These are phyloP conservation scores for Talaromyces amestolkiae DNA, from an alignment of 2,329 filamentous ascomycete species.

Conservation along the genomic window DNA sequence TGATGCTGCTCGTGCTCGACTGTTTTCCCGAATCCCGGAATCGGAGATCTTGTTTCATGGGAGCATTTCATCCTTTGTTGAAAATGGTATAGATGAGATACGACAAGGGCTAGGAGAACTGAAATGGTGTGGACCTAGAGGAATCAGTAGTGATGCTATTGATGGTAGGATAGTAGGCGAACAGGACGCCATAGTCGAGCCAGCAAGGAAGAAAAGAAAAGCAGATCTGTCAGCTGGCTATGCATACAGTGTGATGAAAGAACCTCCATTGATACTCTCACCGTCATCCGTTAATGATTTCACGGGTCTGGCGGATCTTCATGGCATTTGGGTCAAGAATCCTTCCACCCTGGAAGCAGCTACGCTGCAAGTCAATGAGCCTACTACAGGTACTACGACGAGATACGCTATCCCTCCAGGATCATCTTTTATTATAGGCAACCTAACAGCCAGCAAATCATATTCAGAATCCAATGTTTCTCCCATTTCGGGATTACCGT, in stretches of 20 bases:
- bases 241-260: background rate
- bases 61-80: constrained; percentile 31
- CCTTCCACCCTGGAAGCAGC: constrained; percentile 24
- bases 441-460: constrained; percentile 28
- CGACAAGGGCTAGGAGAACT: constrained; percentile 18
- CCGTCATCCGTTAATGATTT: constrained; percentile 33
- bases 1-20: constrained; percentile 41
- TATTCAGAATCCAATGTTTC: background rate
- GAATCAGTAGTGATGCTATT: constrained; percentile 24
- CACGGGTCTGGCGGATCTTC: constrained; percentile 25
- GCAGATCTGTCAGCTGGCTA: background rate
- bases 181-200: background rate
- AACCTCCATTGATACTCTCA: constrained; percentile 35
- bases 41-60: constrained; percentile 31
- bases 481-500: constrained; percentile 27
- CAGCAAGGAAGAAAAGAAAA: background rate
- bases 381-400: background rate
- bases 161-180: constrained; percentile 24
- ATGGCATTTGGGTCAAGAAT: constrained; percentile 31
- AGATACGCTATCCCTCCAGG: constrained; percentile 48
- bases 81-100: constrained; percentile 40
- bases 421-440: constrained; percentile 48
- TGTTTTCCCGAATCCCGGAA: constrained; percentile 37
- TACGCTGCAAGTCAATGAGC: constrained; percentile 21
- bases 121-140: background rate